phyloP scores from a whole-genome alignment of 116 monocot genomes.

The Zostera marina region DNA sequence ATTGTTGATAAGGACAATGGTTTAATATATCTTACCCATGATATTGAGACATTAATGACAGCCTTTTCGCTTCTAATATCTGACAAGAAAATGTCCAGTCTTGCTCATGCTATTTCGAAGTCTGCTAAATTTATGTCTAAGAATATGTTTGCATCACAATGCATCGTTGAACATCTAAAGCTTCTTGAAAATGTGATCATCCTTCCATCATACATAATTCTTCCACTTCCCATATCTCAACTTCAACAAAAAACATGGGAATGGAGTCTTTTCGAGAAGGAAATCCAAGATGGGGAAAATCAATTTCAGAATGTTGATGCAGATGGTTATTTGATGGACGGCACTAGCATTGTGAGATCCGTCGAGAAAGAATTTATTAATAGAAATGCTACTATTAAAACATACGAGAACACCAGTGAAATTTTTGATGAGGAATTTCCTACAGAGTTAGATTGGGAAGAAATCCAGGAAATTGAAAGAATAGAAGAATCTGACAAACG shows the following conservation, averaged over 20 bases:
- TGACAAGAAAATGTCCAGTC: constrained; percentile 28
- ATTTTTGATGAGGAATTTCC: constrained; percentile 25
- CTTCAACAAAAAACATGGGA: constrained; percentile 47
- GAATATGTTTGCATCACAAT: constrained; percentile 42
- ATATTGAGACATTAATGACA: constrained; percentile 29
- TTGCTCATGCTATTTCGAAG: constrained; percentile 31
- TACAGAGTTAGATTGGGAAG: constrained; percentile 60
- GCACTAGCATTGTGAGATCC: constrained; percentile 28
- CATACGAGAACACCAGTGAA: constrained; percentile 12
- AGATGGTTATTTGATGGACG: constrained; percentile 3
- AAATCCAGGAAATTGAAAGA: constrained; percentile 43
- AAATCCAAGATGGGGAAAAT: constrained; percentile 8
- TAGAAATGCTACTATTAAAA: constrained; percentile 8
- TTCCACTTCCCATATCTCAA: constrained; percentile 36
- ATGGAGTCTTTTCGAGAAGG: constrained; percentile 46
- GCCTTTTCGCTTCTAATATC: constrained; percentile 40
- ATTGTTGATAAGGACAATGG: constrained; percentile 48
- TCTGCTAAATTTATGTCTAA: constrained; percentile 33
- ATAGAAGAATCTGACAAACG: constrained; percentile 57
- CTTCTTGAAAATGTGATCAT: constrained; percentile 12
- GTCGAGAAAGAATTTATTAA: constrained; percentile 35
- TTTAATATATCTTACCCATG: constrained; percentile 37
- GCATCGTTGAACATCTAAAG: background rate
- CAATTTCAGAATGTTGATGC: constrained; percentile 2
- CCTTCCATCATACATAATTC: constrained; percentile 63